Base-by-base conservation (phyloP, 2,329 filamentous ascomycete genomes). In the Cladosporium austrohemisphaericum region DNA sequence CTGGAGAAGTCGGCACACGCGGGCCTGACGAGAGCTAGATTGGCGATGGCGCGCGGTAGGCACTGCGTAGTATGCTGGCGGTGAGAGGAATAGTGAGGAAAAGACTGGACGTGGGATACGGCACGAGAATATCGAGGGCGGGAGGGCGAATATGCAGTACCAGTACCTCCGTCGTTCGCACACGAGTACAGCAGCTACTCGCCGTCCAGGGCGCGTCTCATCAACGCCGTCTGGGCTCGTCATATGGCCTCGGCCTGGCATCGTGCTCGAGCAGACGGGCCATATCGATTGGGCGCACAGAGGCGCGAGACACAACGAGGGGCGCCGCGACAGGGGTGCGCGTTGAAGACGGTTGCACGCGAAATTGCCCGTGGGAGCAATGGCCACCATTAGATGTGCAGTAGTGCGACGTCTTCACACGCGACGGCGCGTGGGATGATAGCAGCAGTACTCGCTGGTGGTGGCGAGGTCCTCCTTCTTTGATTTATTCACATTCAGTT, bases 221-320 rank as follows among this genome's bases (percentile, higher is more conserved):
- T 43, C 23, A 37, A 46, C 43, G 43, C 14, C 31, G 3, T 23
- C 28, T 9, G 31, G 23, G 32, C 18, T 23, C 43, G 43, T 46
- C 43, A 46, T 46, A 46, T 28, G 43, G 43, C 43, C 43, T 46
- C 43, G 43, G 43, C 43, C 43, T 26, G 22, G 43, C 41, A 29
- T 18, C 20, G 41, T 22, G 38, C 23, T 23, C 41, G 41, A 31
- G 31, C 31, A 14, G 11, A 22, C 20, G 22, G 13, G 43, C 11
- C 11, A 16, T 36, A 26, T 36, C 43, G 22, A 46, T 36, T 46
- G 43, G 23, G 19, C 19, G 40, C 43, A 33, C 23, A 28, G 31
- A 31, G 43, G 31, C 43, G 43, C 43, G 43, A 46, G 43, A 46
- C 43, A 46, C 43, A 18, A 19, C 16, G 40, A 18, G 28, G 26